phyloP scores from a whole-genome alignment of 2,329 filamentous ascomycete species.

The Trichoderma sp. region DNA sequence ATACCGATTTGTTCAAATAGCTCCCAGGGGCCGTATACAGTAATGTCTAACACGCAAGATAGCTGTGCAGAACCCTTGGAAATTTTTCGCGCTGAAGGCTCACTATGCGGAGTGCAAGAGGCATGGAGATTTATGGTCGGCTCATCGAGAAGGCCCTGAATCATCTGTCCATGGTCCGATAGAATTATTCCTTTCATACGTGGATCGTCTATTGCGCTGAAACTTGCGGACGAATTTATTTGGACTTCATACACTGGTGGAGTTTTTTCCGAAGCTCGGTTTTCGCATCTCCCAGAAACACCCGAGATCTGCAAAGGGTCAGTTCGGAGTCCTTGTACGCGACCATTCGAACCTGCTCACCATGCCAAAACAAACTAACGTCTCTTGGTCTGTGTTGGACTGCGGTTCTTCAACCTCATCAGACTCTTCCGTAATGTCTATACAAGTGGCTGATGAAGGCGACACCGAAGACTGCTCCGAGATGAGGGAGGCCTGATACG shows the following conservation, averaged over 20 bases:
- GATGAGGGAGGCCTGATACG: neutral
- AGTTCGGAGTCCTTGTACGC: neutral
- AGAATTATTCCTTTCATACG: neutral
- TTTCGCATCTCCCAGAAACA: neutral
- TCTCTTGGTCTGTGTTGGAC: neutral
- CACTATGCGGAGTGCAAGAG: neutral
- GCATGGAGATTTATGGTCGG: neutral
- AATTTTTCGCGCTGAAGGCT: neutral
- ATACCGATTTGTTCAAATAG: neutral
- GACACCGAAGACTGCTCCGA: neutral
- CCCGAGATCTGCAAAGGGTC: neutral
- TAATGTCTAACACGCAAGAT: neutral
- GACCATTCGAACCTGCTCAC: neutral
- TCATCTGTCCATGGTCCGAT: neutral
- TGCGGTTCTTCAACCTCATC: neutral
- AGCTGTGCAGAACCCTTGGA: neutral
- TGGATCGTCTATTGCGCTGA: neutral
- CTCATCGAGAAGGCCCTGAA: neutral
- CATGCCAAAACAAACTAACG: neutral
- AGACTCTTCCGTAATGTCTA: neutral
- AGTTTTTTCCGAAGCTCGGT: neutral
- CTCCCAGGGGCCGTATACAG: neutral
- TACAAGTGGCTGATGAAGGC: neutral
- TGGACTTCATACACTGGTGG: neutral
- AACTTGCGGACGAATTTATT: neutral